Base-by-base conservation (phyloP, 176 grass and related monocot genomes). In the Bothriochloa decipiens region DNA sequence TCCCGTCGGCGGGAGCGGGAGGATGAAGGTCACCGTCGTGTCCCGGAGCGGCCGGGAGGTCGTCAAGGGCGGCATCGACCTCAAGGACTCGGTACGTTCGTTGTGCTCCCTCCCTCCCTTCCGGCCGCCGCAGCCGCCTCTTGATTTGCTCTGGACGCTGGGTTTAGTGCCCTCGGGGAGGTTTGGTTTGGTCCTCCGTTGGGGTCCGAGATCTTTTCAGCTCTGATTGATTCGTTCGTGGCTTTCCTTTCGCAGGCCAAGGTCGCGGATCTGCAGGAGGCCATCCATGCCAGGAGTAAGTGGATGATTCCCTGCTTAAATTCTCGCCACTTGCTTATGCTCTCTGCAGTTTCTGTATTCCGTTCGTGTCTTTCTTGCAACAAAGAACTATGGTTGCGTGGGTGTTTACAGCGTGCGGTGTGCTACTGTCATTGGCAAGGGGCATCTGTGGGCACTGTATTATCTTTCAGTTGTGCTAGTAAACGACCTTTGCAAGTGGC, bases 11-110 rank as follows among this genome's bases (percentile, higher is more conserved):
- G 68, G n/a, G 27, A 70, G 55, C n/a, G n/a, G n/a, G n/a, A n/a
- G n/a, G 71, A 98, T 95, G 96, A 98, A 93, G 93, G 91, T 93
- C 11, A 47, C 47, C 10, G 81, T 98, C 13, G 91, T 92, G 79
- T 92, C 93, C 65, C 93, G 93, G 25, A 95, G 85, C 63, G 93
- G 91, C 50, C 85, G 87, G 72, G 96, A 98, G 91, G 49, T 93
- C 45, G 83, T 98, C 93, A 95, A 82, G 89, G 93, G 93, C 37
- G 93, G 96, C 65, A 68, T 98, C 82, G 91, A 98, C 65, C 85
- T 98, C 87, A 42, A 65, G 52, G 96, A 93, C 74, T 85, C 79
- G 58, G 91, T 93, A 85, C 62, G 60, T 55, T 61, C 62, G 49
- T 55, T 61, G 3, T 61, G 58, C 58, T 25, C n/a, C n/a, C n/a